Evolutionary conservation across 2,329 filamentous ascomycete species (phyloP).

Genomic region (Penicillium sp.): DNA sequence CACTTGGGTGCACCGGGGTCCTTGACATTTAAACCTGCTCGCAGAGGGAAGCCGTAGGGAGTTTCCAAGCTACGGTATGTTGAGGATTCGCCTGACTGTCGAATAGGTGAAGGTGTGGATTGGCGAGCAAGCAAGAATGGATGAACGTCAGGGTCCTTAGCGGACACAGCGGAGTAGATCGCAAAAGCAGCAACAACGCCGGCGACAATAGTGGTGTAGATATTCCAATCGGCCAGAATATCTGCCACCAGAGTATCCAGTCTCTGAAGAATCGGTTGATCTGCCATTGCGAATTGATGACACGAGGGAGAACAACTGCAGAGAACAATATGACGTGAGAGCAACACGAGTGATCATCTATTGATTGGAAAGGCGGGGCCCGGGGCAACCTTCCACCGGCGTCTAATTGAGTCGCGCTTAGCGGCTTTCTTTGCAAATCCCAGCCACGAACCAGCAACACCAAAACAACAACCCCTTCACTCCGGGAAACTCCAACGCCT

Average conservation of each 20-base stretch:
- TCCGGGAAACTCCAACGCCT: neutral
- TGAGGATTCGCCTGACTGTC: constrained; percentile 81
- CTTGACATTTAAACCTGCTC: constrained; percentile 77
- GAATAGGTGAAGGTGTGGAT: constrained; percentile 72
- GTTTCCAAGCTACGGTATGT: constrained; percentile 81
- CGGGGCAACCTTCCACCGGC: constrained; percentile 24
- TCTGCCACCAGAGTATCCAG: constrained; percentile 71
- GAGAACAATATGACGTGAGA: constrained; percentile 22
- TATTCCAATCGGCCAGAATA: constrained; percentile 77
- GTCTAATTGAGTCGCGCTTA: constrained; percentile 15
- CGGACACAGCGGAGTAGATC: constrained; percentile 68
- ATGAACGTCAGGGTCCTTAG: constrained; percentile 84
- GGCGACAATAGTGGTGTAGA: constrained; percentile 72
- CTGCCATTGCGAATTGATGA: constrained; percentile 33
- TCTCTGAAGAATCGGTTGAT: constrained; percentile 59
- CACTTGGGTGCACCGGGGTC: constrained; percentile 78
- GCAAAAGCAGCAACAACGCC: constrained; percentile 67
- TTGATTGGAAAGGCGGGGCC: constrained; percentile 7
- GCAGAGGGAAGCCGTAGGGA: constrained; percentile 81
- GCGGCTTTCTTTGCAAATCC: constrained; percentile 4
- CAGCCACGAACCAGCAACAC: constrained; percentile 1
- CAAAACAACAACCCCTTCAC: neutral
- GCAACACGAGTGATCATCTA: constrained; percentile 8
- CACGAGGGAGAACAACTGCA: neutral
- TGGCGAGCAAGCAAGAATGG: constrained; percentile 88